phyloP scores from a whole-genome alignment of 345 rosid genomes.

The Salix exigua region DNA sequence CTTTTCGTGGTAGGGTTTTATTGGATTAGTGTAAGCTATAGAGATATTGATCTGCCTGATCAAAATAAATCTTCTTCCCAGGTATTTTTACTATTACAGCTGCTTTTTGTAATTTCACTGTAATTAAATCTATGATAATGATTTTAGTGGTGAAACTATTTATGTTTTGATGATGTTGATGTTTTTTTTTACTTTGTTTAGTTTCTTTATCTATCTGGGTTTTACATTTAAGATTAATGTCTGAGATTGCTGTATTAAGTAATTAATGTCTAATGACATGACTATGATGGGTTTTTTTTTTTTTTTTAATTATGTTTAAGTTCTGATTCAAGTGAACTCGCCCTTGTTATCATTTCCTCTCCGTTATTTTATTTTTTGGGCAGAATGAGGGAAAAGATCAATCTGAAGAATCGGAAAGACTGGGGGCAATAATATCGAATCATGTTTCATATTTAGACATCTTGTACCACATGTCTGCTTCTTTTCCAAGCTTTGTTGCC shows the following conservation, averaged over 20 bases:
- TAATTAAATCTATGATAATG: not conserved
- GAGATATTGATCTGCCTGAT: constrained; percentile 24
- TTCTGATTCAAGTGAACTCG: not conserved
- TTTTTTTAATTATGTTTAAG: not conserved
- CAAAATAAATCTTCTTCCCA: constrained; percentile 13
- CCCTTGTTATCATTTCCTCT: not conserved
- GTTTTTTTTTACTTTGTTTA: not conserved
- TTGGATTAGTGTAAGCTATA: constrained; percentile 61
- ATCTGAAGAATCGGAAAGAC: constrained; percentile 54
- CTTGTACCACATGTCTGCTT: constrained; percentile 91
- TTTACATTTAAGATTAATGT: not conserved
- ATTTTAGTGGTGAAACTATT: not conserved
- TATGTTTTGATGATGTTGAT: not conserved
- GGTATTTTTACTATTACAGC: constrained; percentile 23
- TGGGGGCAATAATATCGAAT: constrained; percentile 84
- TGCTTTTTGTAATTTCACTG: not conserved
- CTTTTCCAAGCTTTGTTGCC: constrained; percentile 96
- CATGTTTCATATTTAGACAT: constrained; percentile 90
- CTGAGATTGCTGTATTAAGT: not conserved
- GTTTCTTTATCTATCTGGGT: not conserved
- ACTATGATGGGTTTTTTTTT: not conserved
- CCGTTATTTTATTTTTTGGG: not conserved
- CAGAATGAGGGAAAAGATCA: constrained; percentile 38
- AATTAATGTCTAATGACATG: not conserved
- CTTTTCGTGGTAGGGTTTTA: constrained; percentile 89